A percentile compares a stretch with the other conserved stretches of the same genome.
These are phyloP conservation scores for Wickerhamomyces pijperi DNA, from an alignment of 805 yeast species.

Conservation along the genomic window DNA sequence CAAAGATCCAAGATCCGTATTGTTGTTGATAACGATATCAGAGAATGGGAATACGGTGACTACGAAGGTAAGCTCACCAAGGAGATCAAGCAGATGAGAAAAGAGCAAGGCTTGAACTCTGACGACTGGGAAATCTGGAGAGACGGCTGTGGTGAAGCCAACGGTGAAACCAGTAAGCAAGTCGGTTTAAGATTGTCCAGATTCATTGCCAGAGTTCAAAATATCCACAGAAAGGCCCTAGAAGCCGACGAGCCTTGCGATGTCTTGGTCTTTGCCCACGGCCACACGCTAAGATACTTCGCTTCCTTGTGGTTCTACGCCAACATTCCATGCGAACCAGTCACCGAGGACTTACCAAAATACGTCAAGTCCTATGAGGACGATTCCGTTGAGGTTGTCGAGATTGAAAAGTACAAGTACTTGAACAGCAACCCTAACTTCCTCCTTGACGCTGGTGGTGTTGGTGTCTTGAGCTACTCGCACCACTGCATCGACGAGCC, in stretches of 20 bases:
- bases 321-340: slow-evolving; percentile 10
- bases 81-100: slow-evolving; percentile 54
- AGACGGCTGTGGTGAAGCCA: slow-evolving; percentile 94
- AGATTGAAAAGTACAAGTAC: slow-evolving; percentile 22
- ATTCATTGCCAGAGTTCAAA: slow-evolving; percentile 53
- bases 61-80: slow-evolving; percentile 76
- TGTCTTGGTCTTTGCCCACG: slow-evolving; percentile 81
- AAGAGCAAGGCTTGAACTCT: slow-evolving; percentile 41
- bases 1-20: slow-evolving; percentile 31
- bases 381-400: slow-evolving; percentile 22
- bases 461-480: slow-evolving; percentile 84
- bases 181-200: slow-evolving; percentile 65
- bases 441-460: slow-evolving; percentile 89
- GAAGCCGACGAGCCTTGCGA: slow-evolving; percentile 49
- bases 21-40: slow-evolving; percentile 52
- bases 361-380: slow-evolving; percentile 15
- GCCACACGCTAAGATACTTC: slow-evolving; percentile 83
- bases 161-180: slow-evolving; percentile 63
- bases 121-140: slow-evolving; percentile 74
- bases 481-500: slow-evolving; percentile 82
- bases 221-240: slow-evolving; percentile 44
- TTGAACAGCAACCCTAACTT: slow-evolving; percentile 58
- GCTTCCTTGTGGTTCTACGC: slow-evolving; percentile 72
- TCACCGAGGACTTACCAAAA: slow-evolving; percentile 17
- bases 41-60: slow-evolving; percentile 96